A percentile compares a stretch with the other conserved stretches of the same genome.
Evolutionary conservation across 495 filamentous ascomycete species (phyloP).

Genomic region (Aspergillus ellipticus): DNA sequence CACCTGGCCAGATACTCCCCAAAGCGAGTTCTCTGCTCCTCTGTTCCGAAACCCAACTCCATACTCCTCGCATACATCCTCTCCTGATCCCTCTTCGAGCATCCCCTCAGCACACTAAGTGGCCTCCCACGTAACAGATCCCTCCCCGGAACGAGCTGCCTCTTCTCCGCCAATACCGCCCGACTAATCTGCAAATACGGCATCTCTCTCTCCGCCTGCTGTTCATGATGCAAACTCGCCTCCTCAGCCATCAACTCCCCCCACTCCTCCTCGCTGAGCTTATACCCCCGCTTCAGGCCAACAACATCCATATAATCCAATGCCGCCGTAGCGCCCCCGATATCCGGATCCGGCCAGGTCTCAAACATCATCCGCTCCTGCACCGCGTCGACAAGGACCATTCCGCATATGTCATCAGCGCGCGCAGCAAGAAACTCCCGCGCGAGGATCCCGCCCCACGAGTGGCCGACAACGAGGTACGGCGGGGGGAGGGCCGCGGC

Average conservation of each 20-base stretch:
- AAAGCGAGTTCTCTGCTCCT: slow-evolving; percentile 23
- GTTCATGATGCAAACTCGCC: slow-evolving; percentile 4
- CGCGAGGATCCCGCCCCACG: slow-evolving; percentile 15
- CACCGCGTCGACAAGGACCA: slow-evolving; percentile 17
- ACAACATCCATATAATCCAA: slow-evolving; percentile 9
- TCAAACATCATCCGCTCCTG: slow-evolving; percentile 4
- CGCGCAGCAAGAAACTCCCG: slow-evolving; percentile 17
- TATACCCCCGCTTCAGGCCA: slow-evolving; percentile 9
- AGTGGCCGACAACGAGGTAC: slow-evolving; percentile 16
- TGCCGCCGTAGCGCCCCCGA: slow-evolving; percentile 9
- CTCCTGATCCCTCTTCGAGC: slow-evolving; percentile 26
- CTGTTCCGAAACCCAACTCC: slow-evolving; percentile 29
- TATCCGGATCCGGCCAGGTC: slow-evolving; percentile 14
- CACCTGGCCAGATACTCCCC: background rate
- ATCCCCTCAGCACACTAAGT: slow-evolving; percentile 23
- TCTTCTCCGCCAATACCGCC: slow-evolving; percentile 8
- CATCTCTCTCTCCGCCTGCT: background rate
- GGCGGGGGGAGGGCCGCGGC: slow-evolving; percentile 9
- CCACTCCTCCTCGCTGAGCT: slow-evolving; percentile 15
- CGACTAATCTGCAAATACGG: slow-evolving; percentile 12
- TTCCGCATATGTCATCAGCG: slow-evolving; percentile 10
- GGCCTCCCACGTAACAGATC: slow-evolving; percentile 11
- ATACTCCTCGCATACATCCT: slow-evolving; percentile 29
- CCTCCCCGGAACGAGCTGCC: slow-evolving; percentile 7
- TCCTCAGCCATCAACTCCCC: slow-evolving; percentile 10